Conservation (phyloP, 1,284 basidiomycete genomes). For the Cutaneotrichosporon cavernicola region DNA sequence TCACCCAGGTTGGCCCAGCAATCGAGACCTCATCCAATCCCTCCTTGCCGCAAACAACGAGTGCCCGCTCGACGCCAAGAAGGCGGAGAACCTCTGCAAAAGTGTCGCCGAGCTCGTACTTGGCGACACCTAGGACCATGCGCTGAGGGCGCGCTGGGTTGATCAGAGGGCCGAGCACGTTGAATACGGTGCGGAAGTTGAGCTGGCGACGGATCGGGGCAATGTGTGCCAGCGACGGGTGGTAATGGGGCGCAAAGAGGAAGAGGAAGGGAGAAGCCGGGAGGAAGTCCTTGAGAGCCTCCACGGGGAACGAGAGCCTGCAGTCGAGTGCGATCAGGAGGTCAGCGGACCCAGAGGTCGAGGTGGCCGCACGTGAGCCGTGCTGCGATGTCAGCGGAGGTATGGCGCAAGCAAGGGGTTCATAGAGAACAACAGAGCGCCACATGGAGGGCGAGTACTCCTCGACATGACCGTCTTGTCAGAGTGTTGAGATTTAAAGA, state of each 20-base stretch:
- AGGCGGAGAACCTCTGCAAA: constrained; percentile 73
- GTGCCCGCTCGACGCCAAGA: constrained; percentile 68
- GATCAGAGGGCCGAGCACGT: constrained; percentile 89
- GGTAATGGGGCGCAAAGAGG: constrained; percentile 90
- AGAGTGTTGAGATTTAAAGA: background rate
- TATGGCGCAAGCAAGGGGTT: background rate
- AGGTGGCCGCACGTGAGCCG: constrained; percentile 89
- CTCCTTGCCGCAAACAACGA: constrained; percentile 93
- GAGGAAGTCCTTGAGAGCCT: constrained; percentile 60
- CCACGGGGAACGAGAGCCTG: constrained; percentile 67
- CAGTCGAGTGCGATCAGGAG: constrained; percentile 83
- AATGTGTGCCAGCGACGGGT: constrained; percentile 79
- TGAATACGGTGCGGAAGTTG: constrained; percentile 97
- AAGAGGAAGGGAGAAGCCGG: constrained; percentile 75
- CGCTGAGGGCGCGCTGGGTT: constrained; percentile 83
- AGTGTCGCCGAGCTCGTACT: constrained; percentile 74
- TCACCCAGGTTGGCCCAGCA: constrained; percentile 78
- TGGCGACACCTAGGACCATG: constrained; percentile 89
- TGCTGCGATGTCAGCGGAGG: constrained; percentile 60
- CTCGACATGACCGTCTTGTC: background rate
- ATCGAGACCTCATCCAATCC: constrained; percentile 92
- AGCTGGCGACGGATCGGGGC: constrained; percentile 81
- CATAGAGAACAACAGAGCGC: background rate
- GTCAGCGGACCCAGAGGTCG: constrained; percentile 91
- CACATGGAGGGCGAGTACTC: background rate